phyloP scores from a whole-genome alignment of 1,139 yeast genomes.

The Yamadazyma songkhlaensis region DNA sequence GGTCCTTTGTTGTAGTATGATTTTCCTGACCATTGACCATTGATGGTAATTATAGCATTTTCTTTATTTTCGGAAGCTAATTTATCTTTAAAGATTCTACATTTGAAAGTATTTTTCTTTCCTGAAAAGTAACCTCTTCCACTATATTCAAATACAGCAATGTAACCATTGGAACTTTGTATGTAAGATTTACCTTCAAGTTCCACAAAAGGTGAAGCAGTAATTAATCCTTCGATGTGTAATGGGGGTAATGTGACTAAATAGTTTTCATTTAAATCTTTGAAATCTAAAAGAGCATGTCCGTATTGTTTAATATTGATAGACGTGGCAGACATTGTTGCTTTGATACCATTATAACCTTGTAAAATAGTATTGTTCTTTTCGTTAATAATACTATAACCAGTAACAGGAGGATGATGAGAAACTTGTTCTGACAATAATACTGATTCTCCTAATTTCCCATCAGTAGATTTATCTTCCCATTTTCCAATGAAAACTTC shows the following conservation, averaged over 20 bases:
- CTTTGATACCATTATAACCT: constrained; percentile 88
- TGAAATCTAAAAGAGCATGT: constrained; percentile 72
- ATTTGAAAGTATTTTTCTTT: constrained; percentile 88
- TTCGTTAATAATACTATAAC: constrained; percentile 74
- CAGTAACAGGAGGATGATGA: constrained; percentile 96
- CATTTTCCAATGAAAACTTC: constrained; percentile 90
- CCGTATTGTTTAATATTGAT: constrained; percentile 89
- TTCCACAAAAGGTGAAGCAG: constrained; percentile 88
- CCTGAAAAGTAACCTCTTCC: constrained; percentile 98
- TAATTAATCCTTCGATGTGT: constrained; percentile 88
- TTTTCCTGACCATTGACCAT: constrained; percentile 90
- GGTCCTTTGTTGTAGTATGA: constrained; percentile 51
- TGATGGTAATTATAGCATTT: constrained; percentile 70
- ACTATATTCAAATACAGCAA: constrained; percentile 71
- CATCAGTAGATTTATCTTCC: constrained; percentile 46
- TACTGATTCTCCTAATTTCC: constrained; percentile 62
- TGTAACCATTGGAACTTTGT: constrained; percentile 76
- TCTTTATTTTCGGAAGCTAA: constrained; percentile 50
- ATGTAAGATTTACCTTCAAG: constrained; percentile 82
- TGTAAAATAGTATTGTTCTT: constrained; percentile 65
- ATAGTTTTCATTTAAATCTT: constrained; percentile 63
- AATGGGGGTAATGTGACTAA: constrained; percentile 90
- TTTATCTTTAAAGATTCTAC: constrained; percentile 62
- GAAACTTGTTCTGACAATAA: constrained; percentile 88
- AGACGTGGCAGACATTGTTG: constrained; percentile 73